Evolutionary conservation across 495 filamentous ascomycete genomes (phyloP).

Genomic region (Podospora anserina): DNA sequence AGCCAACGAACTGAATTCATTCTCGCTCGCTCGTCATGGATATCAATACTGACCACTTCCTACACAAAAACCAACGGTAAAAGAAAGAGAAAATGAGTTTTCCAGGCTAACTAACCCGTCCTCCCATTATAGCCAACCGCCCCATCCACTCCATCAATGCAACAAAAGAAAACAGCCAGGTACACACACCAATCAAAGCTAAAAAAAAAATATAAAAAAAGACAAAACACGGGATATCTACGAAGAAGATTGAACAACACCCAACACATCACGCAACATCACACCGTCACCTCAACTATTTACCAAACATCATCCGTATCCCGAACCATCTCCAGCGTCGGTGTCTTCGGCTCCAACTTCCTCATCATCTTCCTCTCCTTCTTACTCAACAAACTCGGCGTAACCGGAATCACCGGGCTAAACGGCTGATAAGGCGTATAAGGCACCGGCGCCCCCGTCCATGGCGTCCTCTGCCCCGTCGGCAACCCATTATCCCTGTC

Average conservation of each 20-base stretch:
- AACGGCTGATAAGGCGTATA: conserved; percentile 93
- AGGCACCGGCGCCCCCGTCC: conserved; percentile 71
- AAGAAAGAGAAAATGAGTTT: conserved; percentile 4
- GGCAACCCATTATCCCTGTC: conserved; percentile 37
- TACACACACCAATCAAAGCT: neutral
- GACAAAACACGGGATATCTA: conserved; percentile 8
- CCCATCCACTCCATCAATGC: neutral
- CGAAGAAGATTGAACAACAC: neutral
- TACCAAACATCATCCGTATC: conserved; percentile 54
- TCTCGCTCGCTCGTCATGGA: conserved; percentile 11
- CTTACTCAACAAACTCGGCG: conserved; percentile 72
- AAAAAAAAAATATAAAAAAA: neutral
- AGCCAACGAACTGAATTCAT: neutral
- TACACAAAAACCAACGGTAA: neutral
- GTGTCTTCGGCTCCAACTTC: conserved; percentile 56
- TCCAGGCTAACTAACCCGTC: conserved; percentile 1
- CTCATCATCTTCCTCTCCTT: conserved; percentile 68
- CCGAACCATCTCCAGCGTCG: conserved; percentile 53
- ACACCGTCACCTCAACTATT: conserved; percentile 7
- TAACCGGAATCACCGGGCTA: conserved; percentile 82
- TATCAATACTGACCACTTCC: conserved; percentile 10
- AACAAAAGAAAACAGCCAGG: conserved; percentile 5
- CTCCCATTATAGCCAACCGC: neutral
- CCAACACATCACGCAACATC: neutral
- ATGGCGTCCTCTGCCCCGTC: conserved; percentile 56